Evolutionary conservation across 73 alveolate genomes (phyloP), one percentile per base, ranked within the genome.

Genomic region (Paraurostyla sp.): DNA sequence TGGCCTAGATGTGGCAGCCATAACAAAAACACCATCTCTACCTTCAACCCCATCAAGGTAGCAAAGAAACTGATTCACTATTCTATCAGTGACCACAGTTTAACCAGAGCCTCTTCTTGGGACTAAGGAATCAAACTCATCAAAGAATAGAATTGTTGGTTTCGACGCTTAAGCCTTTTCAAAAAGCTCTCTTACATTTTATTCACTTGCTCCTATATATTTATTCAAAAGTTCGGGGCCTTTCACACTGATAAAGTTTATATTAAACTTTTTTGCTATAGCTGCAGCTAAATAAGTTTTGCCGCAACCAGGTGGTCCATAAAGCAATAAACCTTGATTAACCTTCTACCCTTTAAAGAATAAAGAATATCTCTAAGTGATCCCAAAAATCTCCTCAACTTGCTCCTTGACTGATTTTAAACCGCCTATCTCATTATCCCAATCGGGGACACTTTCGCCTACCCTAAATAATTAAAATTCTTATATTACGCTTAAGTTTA

Each of bases 301-400:
- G 0, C 98, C 99, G 62, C 97, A 96, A 41, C 98, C 98, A n/a
- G 98, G 98, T 50, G 97, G 97, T 0, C 99, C 98, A 91, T 95
- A 96, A 36, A 96, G 91, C 52, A 96, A 81, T 0, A 96, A 86
- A 52, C 98, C 97, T 30, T 85, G 78, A 80, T 71, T 92, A 58
- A 49, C 91, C 78, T 27, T 85, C 88, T 46, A 85, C 57, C 88
- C 91, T 84, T 71, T 71, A 86, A 91, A 93, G 87, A 93, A 91
- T 36, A 85, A 50, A 42, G 83, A 88, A 80, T 87, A 87, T 68
- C 71, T 85, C 69, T 56, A 46, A 25, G 91, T 95, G 52, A 93
- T 86, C 27, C 90, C 95, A 91, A 84, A 93, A 23, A 94, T 69
- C 57, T 95, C 98, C 76, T 88, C 83, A 32, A 95, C 83, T 27